Conservation (phyloP, 2,329 filamentous ascomycete species). For the Zasmidium cellare region DNA sequence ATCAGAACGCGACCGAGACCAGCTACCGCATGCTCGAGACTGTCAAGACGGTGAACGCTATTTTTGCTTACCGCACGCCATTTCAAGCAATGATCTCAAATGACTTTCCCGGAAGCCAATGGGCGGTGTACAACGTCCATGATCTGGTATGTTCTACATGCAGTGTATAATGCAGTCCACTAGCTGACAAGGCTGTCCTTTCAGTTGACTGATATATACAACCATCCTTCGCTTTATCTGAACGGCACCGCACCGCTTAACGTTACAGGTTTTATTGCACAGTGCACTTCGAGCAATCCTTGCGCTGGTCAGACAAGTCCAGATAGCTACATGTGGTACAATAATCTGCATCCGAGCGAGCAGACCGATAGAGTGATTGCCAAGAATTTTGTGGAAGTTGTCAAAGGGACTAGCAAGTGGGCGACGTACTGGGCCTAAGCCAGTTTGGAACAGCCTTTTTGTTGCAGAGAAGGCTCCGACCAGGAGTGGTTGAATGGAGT, state of each 20-base stretch:
- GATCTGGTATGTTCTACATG: conserved; percentile 45
- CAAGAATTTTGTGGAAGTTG: conserved; percentile 56
- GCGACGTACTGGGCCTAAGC: conserved; percentile 51
- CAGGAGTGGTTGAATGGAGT: too few relatives aligned
- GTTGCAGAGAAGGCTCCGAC: too few relatives aligned
- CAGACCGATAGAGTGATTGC: conserved; percentile 61
- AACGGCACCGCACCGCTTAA: conserved; percentile 63
- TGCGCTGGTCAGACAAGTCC: conserved; percentile 46
- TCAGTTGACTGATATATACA: conserved; percentile 63
- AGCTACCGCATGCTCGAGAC: conserved; percentile 54
- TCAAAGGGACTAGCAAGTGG: conserved; percentile 51
- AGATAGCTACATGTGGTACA: conserved; percentile 71
- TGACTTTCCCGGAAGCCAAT: conserved; percentile 55
- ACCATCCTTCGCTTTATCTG: conserved; percentile 61
- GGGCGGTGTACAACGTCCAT: conserved; percentile 70
- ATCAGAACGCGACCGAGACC: conserved; percentile 41
- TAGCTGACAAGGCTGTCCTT: conserved; percentile 2
- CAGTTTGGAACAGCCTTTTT: too few relatives aligned
- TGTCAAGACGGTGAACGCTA: conserved; percentile 51
- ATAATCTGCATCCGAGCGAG: conserved; percentile 71
- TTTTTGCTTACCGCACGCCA: conserved; percentile 54
- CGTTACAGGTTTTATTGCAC: conserved; percentile 54
- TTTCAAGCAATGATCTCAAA: conserved; percentile 45
- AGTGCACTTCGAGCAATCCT: conserved; percentile 31
- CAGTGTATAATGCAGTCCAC: too few relatives aligned